Evolutionary conservation across 371 early-diverging fungal species (phyloP).

Genomic region (Mucor saturninus): DNA sequence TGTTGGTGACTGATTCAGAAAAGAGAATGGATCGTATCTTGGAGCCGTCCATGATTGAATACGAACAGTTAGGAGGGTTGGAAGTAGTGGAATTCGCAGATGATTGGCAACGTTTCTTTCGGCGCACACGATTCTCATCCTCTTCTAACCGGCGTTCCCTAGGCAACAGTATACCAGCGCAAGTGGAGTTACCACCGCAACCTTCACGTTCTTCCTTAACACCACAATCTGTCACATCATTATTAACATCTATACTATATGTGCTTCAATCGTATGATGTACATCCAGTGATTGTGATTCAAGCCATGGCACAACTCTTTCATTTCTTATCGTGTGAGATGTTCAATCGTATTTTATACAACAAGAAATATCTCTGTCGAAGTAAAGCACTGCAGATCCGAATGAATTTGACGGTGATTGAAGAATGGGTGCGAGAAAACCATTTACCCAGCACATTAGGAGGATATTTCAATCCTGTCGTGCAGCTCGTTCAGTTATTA

Average conservation of each 20-base stretch:
- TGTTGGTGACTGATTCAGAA: constrained; percentile 68
- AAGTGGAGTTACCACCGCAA: not conserved
- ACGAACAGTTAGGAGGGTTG: constrained; percentile 74
- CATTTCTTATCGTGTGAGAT: constrained; percentile 76
- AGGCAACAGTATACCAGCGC: not conserved
- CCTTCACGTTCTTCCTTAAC: constrained; percentile 28
- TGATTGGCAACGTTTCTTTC: constrained; percentile 55
- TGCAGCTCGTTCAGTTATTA: constrained; percentile 84
- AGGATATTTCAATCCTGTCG: constrained; percentile 61
- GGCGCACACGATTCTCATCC: constrained; percentile 7
- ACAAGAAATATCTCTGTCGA: constrained; percentile 76
- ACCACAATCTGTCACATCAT: constrained; percentile 66
- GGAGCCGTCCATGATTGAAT: constrained; percentile 75
- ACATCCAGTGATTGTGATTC: constrained; percentile 73
- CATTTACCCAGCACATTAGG: constrained; percentile 43
- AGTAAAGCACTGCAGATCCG: constrained; percentile 84
- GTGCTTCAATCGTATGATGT: constrained; percentile 66
- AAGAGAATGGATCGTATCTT: constrained; percentile 65
- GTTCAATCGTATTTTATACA: constrained; percentile 83
- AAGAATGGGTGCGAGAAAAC: constrained; percentile 83
- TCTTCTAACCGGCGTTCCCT: constrained; percentile 4
- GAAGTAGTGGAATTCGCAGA: constrained; percentile 71
- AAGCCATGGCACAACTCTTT: constrained; percentile 74
- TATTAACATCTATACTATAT: constrained; percentile 64
- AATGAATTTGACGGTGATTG: constrained; percentile 78